Base-by-base conservation (phyloP, 805 yeast genomes). In the Saturnispora galanensis region DNA sequence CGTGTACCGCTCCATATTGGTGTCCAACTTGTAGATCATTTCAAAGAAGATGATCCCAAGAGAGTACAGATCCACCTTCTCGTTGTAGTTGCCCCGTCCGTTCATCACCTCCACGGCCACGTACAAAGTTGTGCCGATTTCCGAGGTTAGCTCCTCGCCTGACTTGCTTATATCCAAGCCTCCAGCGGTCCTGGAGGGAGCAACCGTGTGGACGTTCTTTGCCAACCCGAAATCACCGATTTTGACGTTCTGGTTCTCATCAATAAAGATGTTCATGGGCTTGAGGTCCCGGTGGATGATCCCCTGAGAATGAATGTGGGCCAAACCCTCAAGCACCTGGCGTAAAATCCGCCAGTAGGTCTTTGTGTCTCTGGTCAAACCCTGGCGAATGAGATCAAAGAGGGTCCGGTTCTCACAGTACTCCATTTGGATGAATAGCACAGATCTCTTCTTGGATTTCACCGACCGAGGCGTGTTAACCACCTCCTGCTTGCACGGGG, bases 191-290 rank as follows among this genome's bases (percentile, higher is more conserved):
- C 49, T 30, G 29, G 52, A 33, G 13, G 45, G 35, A 29, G 28
- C 17, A 36, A 39, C 31, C 1, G 38, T 13, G 57, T 84, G 93
- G 1, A 85, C 88, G 57, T 81, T 89, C 52, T 89, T 88, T 0
- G 99, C 99, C 47, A 93, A 72, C 0, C 99, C 99, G 64, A 93
- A 93, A 59, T 93, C 99, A 56, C 98, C 98, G 35, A 93, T 82
- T 59, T 93, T 93, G 47, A 93, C 80, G 56, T 90, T 88, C 52
- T 84, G 80, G 1, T 84, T 76, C 51, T 83, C 84, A 62, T 93
- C 98, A 54, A 93, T 88, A 67, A 93, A 93, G 58, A 93, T 86
- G 59, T 93, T 93, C 74, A 85, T 84, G 1, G 98, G 97, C 60
- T 93, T 93, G 54, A 93, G 70, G 59, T 93, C 98, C 47, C 98